These are phyloP conservation scores for Peniophora sp. DNA, from an alignment of 1,284 basidiomycete species.

Conservation along the genomic window DNA sequence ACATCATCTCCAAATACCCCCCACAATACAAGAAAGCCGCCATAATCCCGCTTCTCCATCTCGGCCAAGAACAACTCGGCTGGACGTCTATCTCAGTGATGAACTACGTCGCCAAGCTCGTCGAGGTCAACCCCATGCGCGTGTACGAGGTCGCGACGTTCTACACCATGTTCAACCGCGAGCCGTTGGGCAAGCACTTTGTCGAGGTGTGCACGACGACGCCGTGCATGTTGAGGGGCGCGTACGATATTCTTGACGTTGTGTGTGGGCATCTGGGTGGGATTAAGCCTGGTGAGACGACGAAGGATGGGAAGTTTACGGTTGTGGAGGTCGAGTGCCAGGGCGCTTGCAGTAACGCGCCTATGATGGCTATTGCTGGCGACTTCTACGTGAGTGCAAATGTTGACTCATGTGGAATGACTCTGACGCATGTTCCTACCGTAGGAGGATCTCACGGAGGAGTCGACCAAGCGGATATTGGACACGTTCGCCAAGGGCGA, in stretches of 20 bases:
- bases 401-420: slow-evolving; percentile 1
- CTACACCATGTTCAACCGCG: slow-evolving; percentile 99
- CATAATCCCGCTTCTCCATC: slow-evolving; percentile 92
- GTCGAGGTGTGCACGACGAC: slow-evolving; percentile 99
- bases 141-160: slow-evolving; percentile 99
- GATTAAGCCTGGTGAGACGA: slow-evolving; percentile 85
- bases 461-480: slow-evolving; percentile 83
- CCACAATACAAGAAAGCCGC: slow-evolving; percentile 98
- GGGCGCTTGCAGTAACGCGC: slow-evolving; percentile 98
- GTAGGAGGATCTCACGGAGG: slow-evolving; percentile 94
- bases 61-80: slow-evolving; percentile 94
- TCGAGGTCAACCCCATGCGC: slow-evolving; percentile 97
- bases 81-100: slow-evolving; percentile 99
- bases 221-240: slow-evolving; percentile 94
- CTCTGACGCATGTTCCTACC: background rate
- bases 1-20: slow-evolving; percentile 91
- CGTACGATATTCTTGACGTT: slow-evolving; percentile 83
- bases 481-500: slow-evolving; percentile 81
- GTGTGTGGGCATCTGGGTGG: slow-evolving; percentile 81
- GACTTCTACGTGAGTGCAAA: slow-evolving; percentile 82
- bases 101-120: slow-evolving; percentile 91
- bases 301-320: slow-evolving; percentile 94
- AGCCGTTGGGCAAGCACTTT: slow-evolving; percentile 93
- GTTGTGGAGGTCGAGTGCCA: slow-evolving; percentile 98
- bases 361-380: slow-evolving; percentile 95